Conservation (phyloP, 2,329 filamentous ascomycete genomes). For the Ophiocordyceps camponoti-floridani region DNA sequence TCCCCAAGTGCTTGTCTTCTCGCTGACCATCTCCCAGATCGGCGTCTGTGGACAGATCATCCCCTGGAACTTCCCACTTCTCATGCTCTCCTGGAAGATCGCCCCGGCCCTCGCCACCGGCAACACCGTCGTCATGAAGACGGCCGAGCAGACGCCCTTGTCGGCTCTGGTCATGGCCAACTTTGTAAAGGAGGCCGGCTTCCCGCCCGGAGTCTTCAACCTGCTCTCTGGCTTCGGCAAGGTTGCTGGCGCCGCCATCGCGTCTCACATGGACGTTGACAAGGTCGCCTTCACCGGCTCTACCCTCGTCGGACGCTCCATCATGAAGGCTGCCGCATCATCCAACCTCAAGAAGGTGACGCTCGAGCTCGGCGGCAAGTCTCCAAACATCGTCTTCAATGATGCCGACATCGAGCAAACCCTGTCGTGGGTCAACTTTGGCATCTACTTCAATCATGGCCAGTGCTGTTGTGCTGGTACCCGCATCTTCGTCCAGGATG, state of each 20-base stretch:
- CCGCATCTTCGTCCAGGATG: constrained; percentile 72
- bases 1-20: too few species aligned
- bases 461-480: constrained; percentile 60
- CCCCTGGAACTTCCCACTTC: constrained; percentile 74
- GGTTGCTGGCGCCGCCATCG: constrained; percentile 58
- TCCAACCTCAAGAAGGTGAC: constrained; percentile 74
- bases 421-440: constrained; percentile 61
- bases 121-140: constrained; percentile 58
- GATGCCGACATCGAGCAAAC: constrained; percentile 63
- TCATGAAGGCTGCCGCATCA: constrained; percentile 64
- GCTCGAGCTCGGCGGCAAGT: constrained; percentile 65
- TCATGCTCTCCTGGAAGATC: constrained; percentile 75
- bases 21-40: constrained; percentile 16
- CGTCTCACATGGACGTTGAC: constrained; percentile 63
- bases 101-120: constrained; percentile 54
- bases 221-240: constrained; percentile 64
- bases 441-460: constrained; percentile 48
- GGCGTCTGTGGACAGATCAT: constrained; percentile 79
- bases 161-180: constrained; percentile 46
- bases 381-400: constrained; percentile 63
- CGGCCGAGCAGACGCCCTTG: constrained; percentile 59
- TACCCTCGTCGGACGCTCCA: constrained; percentile 51
- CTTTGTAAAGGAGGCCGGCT: constrained; percentile 58
- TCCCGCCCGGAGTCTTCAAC: constrained; percentile 64
- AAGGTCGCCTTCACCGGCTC: constrained; percentile 74